Percentiles rank a stretch among this genome's conserved stretches.
Conservation (phyloP, 2,329 filamentous ascomycete genomes). For the Teratosphaeria pseudoeucalypti region DNA sequence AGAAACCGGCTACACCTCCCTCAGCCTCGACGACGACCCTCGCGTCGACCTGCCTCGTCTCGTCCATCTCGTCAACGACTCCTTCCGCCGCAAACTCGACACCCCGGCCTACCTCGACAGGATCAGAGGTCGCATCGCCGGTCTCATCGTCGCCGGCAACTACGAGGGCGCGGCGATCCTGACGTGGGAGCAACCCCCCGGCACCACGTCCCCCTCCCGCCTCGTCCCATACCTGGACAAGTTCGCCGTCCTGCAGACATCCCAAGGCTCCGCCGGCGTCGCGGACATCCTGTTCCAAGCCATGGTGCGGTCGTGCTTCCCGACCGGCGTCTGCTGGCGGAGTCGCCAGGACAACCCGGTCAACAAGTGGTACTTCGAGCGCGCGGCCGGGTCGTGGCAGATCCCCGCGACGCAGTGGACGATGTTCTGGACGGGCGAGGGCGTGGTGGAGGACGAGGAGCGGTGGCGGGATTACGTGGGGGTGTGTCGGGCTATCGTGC, state of each 20-base stretch:
- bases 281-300: constrained; percentile 94
- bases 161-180: constrained; percentile 93
- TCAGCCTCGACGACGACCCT: constrained; percentile 62
- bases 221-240: constrained; percentile 94
- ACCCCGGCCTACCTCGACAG: constrained; percentile 70
- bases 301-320: constrained; percentile 85
- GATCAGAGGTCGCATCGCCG: constrained; percentile 72
- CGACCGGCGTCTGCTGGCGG: constrained; percentile 81
- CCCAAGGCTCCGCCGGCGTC: constrained; percentile 74
- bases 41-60: constrained; percentile 75
- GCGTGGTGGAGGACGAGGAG: constrained; percentile 38
- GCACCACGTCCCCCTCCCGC: constrained; percentile 38
- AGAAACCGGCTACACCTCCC: constrained; percentile 45
- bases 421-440: constrained; percentile 88
- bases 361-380: constrained; percentile 99
- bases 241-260: constrained; percentile 81
- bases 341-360: constrained; percentile 86
- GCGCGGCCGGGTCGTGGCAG: constrained; percentile 73
- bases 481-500: constrained; percentile 37
- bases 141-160: constrained; percentile 86
- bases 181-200: constrained; percentile 76
- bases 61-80: constrained; percentile 83
- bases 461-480: constrained; percentile 40
- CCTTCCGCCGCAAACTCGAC: constrained; percentile 76
- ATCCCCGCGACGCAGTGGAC: constrained; percentile 78